Base-by-base conservation (phyloP, 2,329 filamentous ascomycete species). In the Allantophomopsis cytisporea region DNA sequence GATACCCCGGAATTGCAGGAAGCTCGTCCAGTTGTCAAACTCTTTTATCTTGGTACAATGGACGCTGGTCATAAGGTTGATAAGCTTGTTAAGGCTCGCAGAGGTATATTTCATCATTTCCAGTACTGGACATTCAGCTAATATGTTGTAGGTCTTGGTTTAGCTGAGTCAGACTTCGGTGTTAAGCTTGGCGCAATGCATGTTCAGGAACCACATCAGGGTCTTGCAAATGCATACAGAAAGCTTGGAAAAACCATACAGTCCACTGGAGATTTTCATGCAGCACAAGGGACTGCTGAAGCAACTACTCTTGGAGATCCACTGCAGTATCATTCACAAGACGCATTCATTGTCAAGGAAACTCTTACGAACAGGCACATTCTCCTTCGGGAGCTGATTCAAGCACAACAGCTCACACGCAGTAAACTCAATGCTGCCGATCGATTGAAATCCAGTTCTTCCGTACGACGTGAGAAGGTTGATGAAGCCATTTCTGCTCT, bases 321-420 rank as follows among this genome's bases (percentile, higher is more conserved):
- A 10, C 77, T 98, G 45, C 83, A 88, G 52, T 95, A 96, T 56
- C 87, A 96, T 62, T 94, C 87, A 35, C 80, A 85, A 41, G 91
- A 98, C 59, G 85, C 91, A 35, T 94, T 95, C 56, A 94, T 96
- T 51, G 91, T 96, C 49, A 98, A 98, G 61, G 91, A 98, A 58
- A 94, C 88, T 10, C 72, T 98, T 46, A 98, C 91, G 4, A 98
- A 98, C 63, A 83, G 91, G 11, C 91, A 98, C 62, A 94, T 98
- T 45, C 73, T 98, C 15, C 81, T 94, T 34, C 86, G 91, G 43
- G 91, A 98, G 54, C 78, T 96, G 43, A 64, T 94, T 18, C 86
- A 95, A 60, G 88, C 91, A 1, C 88, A 96, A 57, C 83, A 94
- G 56, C 69, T 69, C 16, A 87, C 88, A 1, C 78, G 83, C 45